Evolutionary conservation across 192 early-diverging fungal species (phyloP).

Genomic region (Phlyctochytrium planicorne): DNA sequence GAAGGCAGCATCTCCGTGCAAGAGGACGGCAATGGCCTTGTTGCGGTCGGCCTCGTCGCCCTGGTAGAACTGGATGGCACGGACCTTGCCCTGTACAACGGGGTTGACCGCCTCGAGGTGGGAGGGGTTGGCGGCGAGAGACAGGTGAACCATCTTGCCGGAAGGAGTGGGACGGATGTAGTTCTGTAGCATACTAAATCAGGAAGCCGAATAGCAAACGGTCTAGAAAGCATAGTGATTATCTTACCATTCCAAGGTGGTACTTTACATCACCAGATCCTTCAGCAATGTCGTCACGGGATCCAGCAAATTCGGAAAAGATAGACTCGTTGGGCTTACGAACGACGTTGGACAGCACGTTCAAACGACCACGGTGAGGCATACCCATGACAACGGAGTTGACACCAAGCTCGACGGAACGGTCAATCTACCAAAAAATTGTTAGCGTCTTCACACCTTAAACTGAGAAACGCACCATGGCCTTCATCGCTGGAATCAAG

Average conservation of each 20-base stretch:
- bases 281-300: slow-evolving; percentile 82
- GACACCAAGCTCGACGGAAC: slow-evolving; percentile 91
- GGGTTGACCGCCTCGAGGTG: slow-evolving; percentile 98
- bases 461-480: slow-evolving; percentile 62
- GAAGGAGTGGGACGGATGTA: slow-evolving; percentile 94
- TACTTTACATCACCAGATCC: slow-evolving; percentile 88
- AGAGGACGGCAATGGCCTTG: slow-evolving; percentile 87
- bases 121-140: slow-evolving; percentile 97
- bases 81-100: slow-evolving; percentile 97
- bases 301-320: slow-evolving; percentile 96
- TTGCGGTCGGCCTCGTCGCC: slow-evolving; percentile 77
- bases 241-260: slow-evolving; percentile 50
- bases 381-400: slow-evolving; percentile 97
- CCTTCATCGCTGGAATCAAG: slow-evolving; percentile 98
- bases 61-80: slow-evolving; percentile 92
- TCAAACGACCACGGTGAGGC: slow-evolving; percentile 98
- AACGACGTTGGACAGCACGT: slow-evolving; percentile 98
- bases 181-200: slow-evolving; percentile 60
- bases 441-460: neutral
- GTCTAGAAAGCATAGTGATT: neutral
- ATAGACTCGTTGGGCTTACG: slow-evolving; percentile 98
- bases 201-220: slow-evolving; percentile 1
- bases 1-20: slow-evolving; percentile 99
- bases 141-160: slow-evolving; percentile 95
- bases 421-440: slow-evolving; percentile 71